phyloP scores from a whole-genome alignment of 2,329 filamentous ascomycete genomes.

The Beauveria scarabaeidicola region DNA sequence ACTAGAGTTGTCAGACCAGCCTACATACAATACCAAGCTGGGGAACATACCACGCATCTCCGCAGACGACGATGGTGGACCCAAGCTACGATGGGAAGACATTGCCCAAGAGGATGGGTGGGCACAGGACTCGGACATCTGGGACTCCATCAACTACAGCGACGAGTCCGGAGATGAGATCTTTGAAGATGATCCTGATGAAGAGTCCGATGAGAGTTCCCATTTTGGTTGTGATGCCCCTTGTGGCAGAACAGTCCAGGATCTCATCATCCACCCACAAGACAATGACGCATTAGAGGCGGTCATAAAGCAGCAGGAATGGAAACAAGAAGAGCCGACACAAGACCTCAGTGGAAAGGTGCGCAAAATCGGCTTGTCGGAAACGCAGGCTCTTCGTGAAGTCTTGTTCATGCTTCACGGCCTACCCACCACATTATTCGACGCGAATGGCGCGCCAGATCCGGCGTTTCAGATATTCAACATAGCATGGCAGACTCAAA shows the following conservation, averaged over 20 bases:
- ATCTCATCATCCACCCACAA: conserved; percentile 28
- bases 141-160: conserved; percentile 61
- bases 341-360: conserved; percentile 25
- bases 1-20: conserved; percentile 72
- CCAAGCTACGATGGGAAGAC: conserved; percentile 65
- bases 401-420: conserved; percentile 79
- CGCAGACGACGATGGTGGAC: conserved; percentile 31
- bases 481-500: conserved; percentile 42
- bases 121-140: conserved; percentile 56
- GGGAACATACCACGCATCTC: conserved; percentile 51
- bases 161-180: conserved; percentile 53
- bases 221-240: conserved; percentile 23
- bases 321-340: conserved; percentile 27
- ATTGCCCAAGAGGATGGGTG: conserved; percentile 70
- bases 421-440: conserved; percentile 65
- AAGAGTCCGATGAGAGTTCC: conserved; percentile 28
- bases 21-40: conserved; percentile 60
- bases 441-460: conserved; percentile 29
- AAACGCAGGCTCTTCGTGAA: conserved; percentile 67
- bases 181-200: conserved; percentile 26
- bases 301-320: conserved; percentile 26
- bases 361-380: conserved; percentile 47
- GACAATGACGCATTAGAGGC: conserved; percentile 24
- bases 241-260: conserved; percentile 20
- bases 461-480: conserved; percentile 38